These are phyloP conservation scores for Avena insularis DNA, from an alignment of 176 grass and related monocot genomes.

Conservation along the genomic window DNA sequence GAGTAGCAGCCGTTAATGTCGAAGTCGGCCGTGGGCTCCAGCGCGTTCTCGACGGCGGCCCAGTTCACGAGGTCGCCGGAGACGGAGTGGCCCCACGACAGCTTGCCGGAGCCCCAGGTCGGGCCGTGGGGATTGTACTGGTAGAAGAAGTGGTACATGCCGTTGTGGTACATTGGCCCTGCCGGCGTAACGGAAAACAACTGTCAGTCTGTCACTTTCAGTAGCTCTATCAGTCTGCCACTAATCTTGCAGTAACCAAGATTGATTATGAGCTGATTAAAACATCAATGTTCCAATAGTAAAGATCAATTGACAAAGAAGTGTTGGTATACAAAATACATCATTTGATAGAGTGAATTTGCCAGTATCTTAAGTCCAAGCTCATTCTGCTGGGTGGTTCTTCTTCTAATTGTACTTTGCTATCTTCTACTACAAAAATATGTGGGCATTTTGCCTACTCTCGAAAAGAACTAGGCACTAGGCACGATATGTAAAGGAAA, in stretches of 20 bases:
- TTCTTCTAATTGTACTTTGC: too few species aligned
- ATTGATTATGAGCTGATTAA: background rate
- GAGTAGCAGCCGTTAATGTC: constrained; percentile 80
- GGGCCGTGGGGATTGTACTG: constrained; percentile 80
- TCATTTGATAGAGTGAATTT: background rate
- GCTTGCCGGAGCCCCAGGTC: constrained; percentile 70
- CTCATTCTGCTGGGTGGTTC: too few species aligned
- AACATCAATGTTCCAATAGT: background rate
- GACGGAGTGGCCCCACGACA: constrained; percentile 81
- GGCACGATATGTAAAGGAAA: too few species aligned
- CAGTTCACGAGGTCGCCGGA: constrained; percentile 84
- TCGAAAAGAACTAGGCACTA: too few species aligned
- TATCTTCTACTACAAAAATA: too few species aligned
- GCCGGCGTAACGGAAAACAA: background rate
- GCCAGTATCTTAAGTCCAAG: background rate
- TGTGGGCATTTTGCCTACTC: too few species aligned
- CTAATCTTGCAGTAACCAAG: background rate
- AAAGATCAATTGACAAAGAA: too few species aligned
- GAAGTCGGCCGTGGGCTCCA: constrained; percentile 61
- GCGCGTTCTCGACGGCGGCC: constrained; percentile 47
- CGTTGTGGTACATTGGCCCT: constrained; percentile 86
- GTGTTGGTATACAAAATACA: too few species aligned
- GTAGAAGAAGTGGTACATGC: constrained; percentile 87
- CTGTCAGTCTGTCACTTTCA: background rate
- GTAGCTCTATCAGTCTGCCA: background rate